phyloP scores from a whole-genome alignment of 495 filamentous ascomycete genomes.

The Aspergillus homomorphus region DNA sequence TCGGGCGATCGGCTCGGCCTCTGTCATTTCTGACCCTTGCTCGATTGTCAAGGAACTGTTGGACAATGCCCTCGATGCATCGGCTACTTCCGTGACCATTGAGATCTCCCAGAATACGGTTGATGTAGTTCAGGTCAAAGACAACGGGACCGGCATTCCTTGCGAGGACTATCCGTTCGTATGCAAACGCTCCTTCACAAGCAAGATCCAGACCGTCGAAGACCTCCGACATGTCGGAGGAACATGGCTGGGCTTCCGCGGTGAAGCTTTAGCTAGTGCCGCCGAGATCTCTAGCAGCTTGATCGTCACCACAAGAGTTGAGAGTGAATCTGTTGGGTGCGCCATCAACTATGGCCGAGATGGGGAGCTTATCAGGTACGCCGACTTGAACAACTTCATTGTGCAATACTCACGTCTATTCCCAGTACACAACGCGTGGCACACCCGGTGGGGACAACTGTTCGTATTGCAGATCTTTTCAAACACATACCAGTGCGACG shows the following conservation, averaged over 20 bases:
- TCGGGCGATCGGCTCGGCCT: conserved; percentile 66
- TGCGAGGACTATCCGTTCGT: conserved; percentile 65
- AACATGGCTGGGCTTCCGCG: conserved; percentile 79
- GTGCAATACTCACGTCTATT: conserved; percentile 2
- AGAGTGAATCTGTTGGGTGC: conserved; percentile 64
- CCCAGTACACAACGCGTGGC: conserved; percentile 46
- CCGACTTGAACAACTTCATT: not conserved
- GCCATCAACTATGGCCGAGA: conserved; percentile 47
- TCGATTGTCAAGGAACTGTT: conserved; percentile 86
- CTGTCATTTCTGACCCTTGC: conserved; percentile 68
- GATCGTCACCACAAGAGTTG: conserved; percentile 66
- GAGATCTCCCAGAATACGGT: conserved; percentile 73
- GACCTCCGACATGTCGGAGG: conserved; percentile 68
- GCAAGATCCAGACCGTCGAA: conserved; percentile 72
- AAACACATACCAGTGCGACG: conserved; percentile 69
- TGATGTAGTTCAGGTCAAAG: conserved; percentile 81
- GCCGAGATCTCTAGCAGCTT: conserved; percentile 64
- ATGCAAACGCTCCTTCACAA: conserved; percentile 72
- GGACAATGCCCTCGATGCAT: conserved; percentile 87
- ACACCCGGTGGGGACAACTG: conserved; percentile 75
- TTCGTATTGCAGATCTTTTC: conserved; percentile 67
- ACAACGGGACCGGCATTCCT: conserved; percentile 83
- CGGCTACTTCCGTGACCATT: conserved; percentile 67
- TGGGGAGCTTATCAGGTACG: conserved; percentile 50
- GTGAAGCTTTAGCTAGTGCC: conserved; percentile 78